These are phyloP conservation scores for Schoenoplectus tabernaemontani DNA, from an alignment of 202 grass and related monocot genomes.

Conservation along the genomic window DNA sequence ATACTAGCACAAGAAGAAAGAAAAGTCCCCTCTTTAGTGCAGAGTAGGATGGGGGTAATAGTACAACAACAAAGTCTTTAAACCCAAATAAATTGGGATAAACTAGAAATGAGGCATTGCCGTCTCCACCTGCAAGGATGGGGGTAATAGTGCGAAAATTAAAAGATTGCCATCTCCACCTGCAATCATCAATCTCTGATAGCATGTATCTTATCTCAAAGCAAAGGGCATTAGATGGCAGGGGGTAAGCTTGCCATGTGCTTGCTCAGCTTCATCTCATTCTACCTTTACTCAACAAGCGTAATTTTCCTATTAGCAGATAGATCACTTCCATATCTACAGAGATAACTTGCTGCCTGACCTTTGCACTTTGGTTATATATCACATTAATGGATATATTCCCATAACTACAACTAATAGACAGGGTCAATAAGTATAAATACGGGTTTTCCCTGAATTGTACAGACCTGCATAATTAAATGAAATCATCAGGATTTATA, in stretches of 20 bases:
- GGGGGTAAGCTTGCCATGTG: background rate
- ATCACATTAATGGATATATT: background rate
- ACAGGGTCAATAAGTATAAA: background rate
- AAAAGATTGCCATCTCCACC: background rate
- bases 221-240: background rate
- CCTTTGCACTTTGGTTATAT: background rate
- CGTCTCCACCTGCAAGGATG: too few species aligned
- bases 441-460: background rate
- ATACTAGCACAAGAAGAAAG: too few species aligned
- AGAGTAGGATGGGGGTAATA: too few species aligned
- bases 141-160: background rate
- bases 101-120: too few species aligned
- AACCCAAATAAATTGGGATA: too few species aligned
- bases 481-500: background rate
- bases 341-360: background rate
- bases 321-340: background rate
- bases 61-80: too few species aligned
- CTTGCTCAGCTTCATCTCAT: background rate
- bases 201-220: background rate
- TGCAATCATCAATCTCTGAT: background rate
- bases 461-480: background rate
- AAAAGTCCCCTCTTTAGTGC: too few species aligned
- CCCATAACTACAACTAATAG: background rate
- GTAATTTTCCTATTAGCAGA: background rate
- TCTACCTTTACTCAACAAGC: background rate